Evolutionary conservation across 257 asterid species (phyloP).

Genomic region (Perilla frutescens): DNA sequence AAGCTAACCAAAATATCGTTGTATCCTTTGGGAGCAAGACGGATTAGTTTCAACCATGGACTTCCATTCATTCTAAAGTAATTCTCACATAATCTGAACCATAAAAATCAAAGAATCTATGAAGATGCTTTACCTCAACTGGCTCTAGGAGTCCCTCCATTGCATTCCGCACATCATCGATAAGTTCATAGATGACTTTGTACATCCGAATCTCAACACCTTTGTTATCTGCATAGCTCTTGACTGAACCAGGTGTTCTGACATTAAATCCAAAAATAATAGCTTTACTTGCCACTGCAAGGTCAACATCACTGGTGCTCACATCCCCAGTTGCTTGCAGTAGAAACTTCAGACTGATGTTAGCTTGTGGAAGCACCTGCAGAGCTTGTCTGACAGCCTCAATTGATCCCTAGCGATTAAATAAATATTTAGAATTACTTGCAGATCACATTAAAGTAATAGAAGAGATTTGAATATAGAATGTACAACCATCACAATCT

Average conservation of each 20-base stretch:
- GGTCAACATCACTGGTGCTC: constrained; percentile 87
- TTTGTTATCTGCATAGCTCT: constrained; percentile 75
- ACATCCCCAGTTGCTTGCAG: constrained; percentile 95
- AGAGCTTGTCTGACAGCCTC: constrained; percentile 96
- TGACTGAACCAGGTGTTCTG: constrained; percentile 79
- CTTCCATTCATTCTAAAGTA: not conserved
- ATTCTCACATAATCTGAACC: not conserved
- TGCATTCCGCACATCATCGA: constrained; percentile 88
- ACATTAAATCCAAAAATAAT: constrained; percentile 90
- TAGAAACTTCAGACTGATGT: constrained; percentile 90
- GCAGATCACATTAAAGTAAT: constrained; percentile 14
- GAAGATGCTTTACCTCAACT: constrained; percentile 69
- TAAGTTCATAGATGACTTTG: constrained; percentile 90
- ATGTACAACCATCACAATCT: constrained; percentile 23
- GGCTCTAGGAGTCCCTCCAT: constrained; percentile 97
- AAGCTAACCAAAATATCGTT: not conserved
- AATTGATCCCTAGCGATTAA: constrained; percentile 72
- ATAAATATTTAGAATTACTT: constrained; percentile 23
- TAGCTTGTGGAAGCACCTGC: constrained; percentile 88
- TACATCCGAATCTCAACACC: constrained; percentile 82
- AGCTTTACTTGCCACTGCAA: constrained; percentile 91
- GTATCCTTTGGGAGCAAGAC: not conserved
- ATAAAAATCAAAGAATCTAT: constrained; percentile 7
- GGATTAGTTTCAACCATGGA: not conserved
- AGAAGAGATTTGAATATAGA: not conserved